Evolutionary conservation across 306 rosid genomes (phyloP).

Genomic region (Castanopsis chinensis): DNA sequence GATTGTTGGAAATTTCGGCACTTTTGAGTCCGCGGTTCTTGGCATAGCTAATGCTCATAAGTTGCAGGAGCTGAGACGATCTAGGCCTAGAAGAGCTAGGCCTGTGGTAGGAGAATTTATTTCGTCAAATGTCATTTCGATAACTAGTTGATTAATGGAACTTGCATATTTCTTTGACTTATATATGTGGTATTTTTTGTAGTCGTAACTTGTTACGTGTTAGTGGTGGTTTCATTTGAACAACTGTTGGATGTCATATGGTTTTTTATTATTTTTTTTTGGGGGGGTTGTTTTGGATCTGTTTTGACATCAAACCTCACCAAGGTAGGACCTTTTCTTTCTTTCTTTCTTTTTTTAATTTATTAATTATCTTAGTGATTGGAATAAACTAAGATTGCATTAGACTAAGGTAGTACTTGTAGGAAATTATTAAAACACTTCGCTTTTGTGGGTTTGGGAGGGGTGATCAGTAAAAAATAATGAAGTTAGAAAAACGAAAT

Average conservation of each 20-base stretch:
- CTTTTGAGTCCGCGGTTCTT: slow-evolving; percentile 75
- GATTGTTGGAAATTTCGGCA: slow-evolving; percentile 72
- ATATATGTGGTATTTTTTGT: background rate
- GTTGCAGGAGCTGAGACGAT: slow-evolving; percentile 60
- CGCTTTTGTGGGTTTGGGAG: too few species aligned
- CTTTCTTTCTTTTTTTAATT: too few species aligned
- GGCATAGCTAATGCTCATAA: slow-evolving; percentile 60
- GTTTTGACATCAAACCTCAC: too few species aligned
- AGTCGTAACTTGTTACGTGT: background rate
- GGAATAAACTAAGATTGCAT: too few species aligned
- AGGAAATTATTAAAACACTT: too few species aligned
- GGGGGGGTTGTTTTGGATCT: too few species aligned
- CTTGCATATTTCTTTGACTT: background rate
- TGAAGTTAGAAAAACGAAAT: background rate
- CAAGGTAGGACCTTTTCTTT: too few species aligned
- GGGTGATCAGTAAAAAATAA: background rate
- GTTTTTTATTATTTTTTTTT: too few species aligned
- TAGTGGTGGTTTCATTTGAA: too few species aligned
- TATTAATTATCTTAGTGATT: too few species aligned
- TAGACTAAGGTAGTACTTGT: too few species aligned
- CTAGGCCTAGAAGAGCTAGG: slow-evolving; percentile 68
- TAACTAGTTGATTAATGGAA: background rate
- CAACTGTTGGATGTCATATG: too few species aligned
- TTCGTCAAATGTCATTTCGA: background rate
- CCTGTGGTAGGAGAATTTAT: slow-evolving; percentile 46